A percentile compares a stretch with the other conserved stretches of the same genome.
Evolutionary conservation across 2,329 filamentous ascomycete genomes (phyloP).

Genomic region (Colletotrichum acutatum): DNA sequence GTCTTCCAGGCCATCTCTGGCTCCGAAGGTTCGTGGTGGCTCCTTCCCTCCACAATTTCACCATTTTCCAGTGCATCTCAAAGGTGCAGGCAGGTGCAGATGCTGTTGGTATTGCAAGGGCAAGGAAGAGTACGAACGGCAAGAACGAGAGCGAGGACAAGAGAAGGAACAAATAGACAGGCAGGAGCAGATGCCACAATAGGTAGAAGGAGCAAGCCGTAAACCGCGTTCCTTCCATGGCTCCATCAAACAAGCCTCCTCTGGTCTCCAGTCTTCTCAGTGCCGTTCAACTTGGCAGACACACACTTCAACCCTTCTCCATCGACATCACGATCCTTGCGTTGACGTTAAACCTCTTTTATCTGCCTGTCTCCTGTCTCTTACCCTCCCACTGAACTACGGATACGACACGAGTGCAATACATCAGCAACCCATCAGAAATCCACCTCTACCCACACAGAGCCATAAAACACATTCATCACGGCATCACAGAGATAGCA

Average conservation of each 20-base stretch:
- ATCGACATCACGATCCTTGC: not conserved
- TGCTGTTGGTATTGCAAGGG: not conserved
- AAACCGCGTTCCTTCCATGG: not conserved
- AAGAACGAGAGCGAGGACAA: not conserved
- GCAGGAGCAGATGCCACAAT: not conserved
- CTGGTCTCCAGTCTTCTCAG: not conserved
- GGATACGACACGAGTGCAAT: not conserved
- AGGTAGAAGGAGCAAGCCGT: not conserved
- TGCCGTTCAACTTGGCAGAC: not conserved
- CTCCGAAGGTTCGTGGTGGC: not conserved
- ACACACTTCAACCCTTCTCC: not conserved
- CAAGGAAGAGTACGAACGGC: not conserved
- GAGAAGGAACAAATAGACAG: not conserved
- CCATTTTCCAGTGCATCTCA: not conserved
- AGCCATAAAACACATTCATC: not conserved
- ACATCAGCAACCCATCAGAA: constrained; percentile 10
- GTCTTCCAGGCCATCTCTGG: not conserved
- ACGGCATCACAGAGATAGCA: not conserved
- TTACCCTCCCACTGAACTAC: not conserved
- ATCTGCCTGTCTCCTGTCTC: not conserved
- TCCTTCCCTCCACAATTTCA: constrained; percentile 2
- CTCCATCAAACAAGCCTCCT: constrained; percentile 8
- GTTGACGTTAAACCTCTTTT: not conserved
- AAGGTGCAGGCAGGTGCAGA: not conserved
- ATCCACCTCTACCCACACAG: not conserved